These are phyloP conservation scores for Xerocomellus dryophilus DNA, from an alignment of 768 basidiomycete genomes.

Conservation along the genomic window DNA sequence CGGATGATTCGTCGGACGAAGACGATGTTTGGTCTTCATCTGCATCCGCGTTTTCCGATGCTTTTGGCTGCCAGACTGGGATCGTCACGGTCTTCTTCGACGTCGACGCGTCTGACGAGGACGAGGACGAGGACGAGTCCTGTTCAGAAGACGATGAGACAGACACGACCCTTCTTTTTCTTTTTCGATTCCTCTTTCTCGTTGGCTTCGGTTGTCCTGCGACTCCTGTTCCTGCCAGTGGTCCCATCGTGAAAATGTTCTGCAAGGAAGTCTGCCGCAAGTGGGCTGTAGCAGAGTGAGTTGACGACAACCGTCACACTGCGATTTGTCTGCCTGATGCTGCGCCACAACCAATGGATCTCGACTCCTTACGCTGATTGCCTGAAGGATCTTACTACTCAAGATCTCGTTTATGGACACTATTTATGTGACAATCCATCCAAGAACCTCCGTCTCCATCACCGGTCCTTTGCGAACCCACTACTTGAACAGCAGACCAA, in stretches of 20 bases:
- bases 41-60: not conserved
- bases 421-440: not conserved
- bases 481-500: constrained; percentile 34
- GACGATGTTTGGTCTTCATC: constrained; percentile 8
- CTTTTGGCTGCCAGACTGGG: constrained; percentile 3
- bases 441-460: constrained; percentile 9
- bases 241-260: constrained; percentile 17
- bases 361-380: too few relatives aligned
- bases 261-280: too few relatives aligned
- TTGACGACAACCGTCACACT: too few relatives aligned
- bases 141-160: constrained; percentile 43
- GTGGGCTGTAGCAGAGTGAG: too few relatives aligned
- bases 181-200: constrained; percentile 50
- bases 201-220: constrained; percentile 32
- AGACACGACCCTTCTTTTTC: constrained; percentile 49
- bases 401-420: not conserved
- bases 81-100: constrained; percentile 7
- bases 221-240: too few relatives aligned
- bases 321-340: too few relatives aligned
- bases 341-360: too few relatives aligned
- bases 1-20: constrained; percentile 9
- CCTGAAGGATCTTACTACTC: not conserved
- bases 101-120: constrained; percentile 17
- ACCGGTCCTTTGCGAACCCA: not conserved
- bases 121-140: constrained; percentile 20